Evolutionary conservation across 441 rosid genomes (phyloP), one percentile per base, ranked within the genome.

Genomic region (Mallotus repandus): DNA sequence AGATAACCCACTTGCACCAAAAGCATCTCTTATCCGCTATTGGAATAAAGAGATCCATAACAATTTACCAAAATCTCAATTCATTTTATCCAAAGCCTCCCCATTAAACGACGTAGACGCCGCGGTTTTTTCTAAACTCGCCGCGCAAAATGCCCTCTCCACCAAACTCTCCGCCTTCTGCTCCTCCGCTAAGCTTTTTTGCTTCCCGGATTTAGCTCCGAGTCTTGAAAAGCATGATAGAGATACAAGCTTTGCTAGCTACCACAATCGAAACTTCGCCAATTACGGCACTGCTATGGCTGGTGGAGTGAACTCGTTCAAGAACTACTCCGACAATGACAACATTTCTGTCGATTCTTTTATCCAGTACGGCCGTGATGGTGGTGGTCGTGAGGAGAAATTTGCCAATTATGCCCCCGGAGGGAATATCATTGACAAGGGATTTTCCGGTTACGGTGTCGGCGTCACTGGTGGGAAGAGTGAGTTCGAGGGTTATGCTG

Each of bases 391-490:
- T 77, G 53, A 79, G 25, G 97, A 89, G 11, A 71, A 78, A 14
- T 92, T 95, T 80, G 52, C 85, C 56, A 75, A n/a, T 29, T 95
- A 95, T 71, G 95, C 79, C 50, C 74, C 76, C 0, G 78, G 22
- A 1, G 69, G 86, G 63, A 95, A 95, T 75, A 92, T 89, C 46
- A 91, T 79, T 0, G 99, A 91, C 75, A 91, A 95, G 80, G 78
- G 83, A 66, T 95, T 95, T 88, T 89, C 88, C 68, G 80, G 93
- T n/a, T 95, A 95, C 79, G 96, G 93, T 1, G 71, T 82, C 11
- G 75, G 73, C 13, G 88, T 89, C 21, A 86, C 89, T 22, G 94
- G 97, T 12, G 97, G 98, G 35, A 22, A 66, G 7, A 89, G 98
- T 15, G 83, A 81, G 0, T 96, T 96, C 86, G 80, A 66, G 19